phyloP scores from a whole-genome alignment of 2,329 filamentous ascomycete genomes.

The Chaetomiaceae sp. region DNA sequence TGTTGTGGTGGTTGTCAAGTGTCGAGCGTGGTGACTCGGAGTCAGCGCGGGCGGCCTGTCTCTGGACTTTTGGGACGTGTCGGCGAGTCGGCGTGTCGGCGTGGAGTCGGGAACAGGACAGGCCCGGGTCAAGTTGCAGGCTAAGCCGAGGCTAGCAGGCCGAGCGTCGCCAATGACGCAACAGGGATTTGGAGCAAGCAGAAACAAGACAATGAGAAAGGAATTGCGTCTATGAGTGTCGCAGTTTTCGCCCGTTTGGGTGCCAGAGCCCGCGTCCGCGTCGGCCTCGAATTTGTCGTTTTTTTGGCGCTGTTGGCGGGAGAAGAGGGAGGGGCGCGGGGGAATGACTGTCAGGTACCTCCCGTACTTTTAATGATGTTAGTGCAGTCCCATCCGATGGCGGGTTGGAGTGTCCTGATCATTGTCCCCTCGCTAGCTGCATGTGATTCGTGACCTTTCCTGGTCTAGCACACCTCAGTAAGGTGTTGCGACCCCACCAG shows the following conservation, averaged over 20 bases:
- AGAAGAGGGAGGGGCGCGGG: no score
- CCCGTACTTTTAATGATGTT: no score
- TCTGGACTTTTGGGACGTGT: no score
- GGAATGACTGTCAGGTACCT: no score
- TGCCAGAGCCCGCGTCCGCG: background rate
- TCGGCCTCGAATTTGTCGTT: no score
- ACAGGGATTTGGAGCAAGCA: slow-evolving; percentile 6
- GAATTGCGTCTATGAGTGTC: background rate
- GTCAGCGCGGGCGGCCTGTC: background rate
- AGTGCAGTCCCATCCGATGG: no score
- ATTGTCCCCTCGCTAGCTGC: slow-evolving; percentile 11
- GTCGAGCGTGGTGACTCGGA: background rate
- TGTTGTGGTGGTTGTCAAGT: background rate
- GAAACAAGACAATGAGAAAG: background rate
- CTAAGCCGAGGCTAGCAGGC: slow-evolving; percentile 27
- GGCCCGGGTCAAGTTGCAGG: slow-evolving; percentile 2
- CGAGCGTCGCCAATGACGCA: slow-evolving; percentile 24
- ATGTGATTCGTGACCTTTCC: no score
- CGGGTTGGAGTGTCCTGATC: no score
- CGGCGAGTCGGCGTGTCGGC: background rate
- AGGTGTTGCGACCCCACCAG: no score
- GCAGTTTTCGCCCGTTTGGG: slow-evolving; percentile 15
- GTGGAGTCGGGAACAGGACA: slow-evolving; percentile 8
- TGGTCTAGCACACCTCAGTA: no score
- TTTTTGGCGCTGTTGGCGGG: no score